phyloP scores from a whole-genome alignment of 768 basidiomycete genomes.

The Mycena vitilis region DNA sequence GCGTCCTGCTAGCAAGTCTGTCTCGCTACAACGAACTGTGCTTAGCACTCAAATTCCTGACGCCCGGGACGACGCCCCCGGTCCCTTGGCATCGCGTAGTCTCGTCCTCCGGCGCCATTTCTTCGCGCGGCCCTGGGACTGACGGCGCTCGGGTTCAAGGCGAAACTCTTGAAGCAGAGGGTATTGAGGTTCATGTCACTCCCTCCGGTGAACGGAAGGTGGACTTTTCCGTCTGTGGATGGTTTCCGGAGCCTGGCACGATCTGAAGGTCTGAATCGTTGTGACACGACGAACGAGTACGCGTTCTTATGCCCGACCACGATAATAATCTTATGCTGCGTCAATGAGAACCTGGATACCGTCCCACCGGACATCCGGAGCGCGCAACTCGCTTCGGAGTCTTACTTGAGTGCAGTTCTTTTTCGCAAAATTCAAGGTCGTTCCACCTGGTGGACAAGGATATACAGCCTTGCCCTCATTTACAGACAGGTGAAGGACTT shows the following conservation, averaged over 20 bases:
- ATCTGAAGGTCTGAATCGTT: not conserved
- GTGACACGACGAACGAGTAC: too few species aligned
- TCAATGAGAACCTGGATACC: too few species aligned
- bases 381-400: too few species aligned
- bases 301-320: too few species aligned
- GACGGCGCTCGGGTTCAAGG: constrained; percentile 81
- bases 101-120: constrained; percentile 75
- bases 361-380: too few species aligned
- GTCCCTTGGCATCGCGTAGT: constrained; percentile 89
- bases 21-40: constrained; percentile 1
- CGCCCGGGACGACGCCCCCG: constrained; percentile 66
- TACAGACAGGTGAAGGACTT: too few species aligned
- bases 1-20: constrained; percentile 3
- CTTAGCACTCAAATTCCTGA: constrained; percentile 82
- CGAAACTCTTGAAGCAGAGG: constrained; percentile 83
- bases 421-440: too few species aligned
- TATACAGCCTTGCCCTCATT: too few species aligned
- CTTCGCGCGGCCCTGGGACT: constrained; percentile 88
- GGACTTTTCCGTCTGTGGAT: constrained; percentile 68
- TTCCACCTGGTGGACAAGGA: too few species aligned
- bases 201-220: constrained; percentile 70
- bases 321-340: too few species aligned
- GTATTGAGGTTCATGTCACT: constrained; percentile 76
- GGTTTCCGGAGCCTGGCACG: constrained; percentile 65
- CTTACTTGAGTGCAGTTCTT: too few species aligned